A percentile compares a stretch with the other conserved stretches of the same genome.
Conservation (phyloP, 1,284 basidiomycete genomes). For the Microbotryomycetes sp. region DNA sequence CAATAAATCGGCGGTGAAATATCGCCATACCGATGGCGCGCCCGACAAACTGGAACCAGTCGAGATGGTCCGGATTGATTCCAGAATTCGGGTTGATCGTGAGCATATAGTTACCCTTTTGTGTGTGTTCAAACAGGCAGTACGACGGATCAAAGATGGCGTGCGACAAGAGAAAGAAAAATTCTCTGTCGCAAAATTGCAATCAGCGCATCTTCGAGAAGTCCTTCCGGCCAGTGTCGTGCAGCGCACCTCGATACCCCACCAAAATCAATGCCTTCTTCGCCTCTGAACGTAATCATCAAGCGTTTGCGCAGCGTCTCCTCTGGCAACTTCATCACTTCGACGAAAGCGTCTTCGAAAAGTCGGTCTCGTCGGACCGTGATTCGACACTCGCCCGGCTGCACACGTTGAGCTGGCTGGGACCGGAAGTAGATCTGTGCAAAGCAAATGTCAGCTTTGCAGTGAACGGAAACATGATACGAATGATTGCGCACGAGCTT, state of each 20-base stretch:
- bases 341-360: conserved; percentile 94
- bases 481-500: conserved; percentile 54
- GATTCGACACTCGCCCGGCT: conserved; percentile 82
- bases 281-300: conserved; percentile 96
- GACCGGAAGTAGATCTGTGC: conserved; percentile 89
- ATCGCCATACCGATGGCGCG: conserved; percentile 93
- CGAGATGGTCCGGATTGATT: conserved; percentile 81
- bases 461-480: not conserved
- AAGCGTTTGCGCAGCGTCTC: conserved; percentile 92
- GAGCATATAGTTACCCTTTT: conserved; percentile 95
- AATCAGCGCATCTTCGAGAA: not conserved
- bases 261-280: conserved; percentile 97
- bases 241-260: conserved; percentile 53
- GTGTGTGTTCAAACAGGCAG: conserved; percentile 76
- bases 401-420: conserved; percentile 79
- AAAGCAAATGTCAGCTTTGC: too few species aligned
- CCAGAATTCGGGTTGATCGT: conserved; percentile 87
- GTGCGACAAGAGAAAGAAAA: conserved; percentile 24
- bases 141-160: conserved; percentile 38
- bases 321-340: conserved; percentile 78
- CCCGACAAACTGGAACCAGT: conserved; percentile 98
- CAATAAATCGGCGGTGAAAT: conserved; percentile 87
- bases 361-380: conserved; percentile 81
- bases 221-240: not conserved
- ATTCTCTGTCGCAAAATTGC: conserved; percentile 59